These are phyloP conservation scores for Malus sieversii DNA, from an alignment of 306 rosid genomes.

Conservation along the genomic window DNA sequence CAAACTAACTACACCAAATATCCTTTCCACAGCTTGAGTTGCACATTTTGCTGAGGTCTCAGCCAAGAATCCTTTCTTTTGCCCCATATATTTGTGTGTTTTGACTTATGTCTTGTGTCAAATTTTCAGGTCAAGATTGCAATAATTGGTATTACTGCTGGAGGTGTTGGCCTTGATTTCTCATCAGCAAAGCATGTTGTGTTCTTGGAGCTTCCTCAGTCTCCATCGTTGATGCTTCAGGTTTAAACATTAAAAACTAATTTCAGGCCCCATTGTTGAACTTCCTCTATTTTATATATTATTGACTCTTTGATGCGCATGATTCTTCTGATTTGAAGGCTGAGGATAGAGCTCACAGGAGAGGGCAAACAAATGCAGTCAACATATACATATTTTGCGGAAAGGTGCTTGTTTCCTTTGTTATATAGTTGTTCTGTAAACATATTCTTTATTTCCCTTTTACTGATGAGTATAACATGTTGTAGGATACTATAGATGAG, in stretches of 20 bases:
- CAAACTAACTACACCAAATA: neutral
- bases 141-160: slow-evolving; percentile 82
- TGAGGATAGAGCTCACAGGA: slow-evolving; percentile 96
- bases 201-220: slow-evolving; percentile 85
- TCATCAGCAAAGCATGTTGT: slow-evolving; percentile 86
- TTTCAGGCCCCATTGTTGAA: slow-evolving; percentile 2
- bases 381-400: slow-evolving; percentile 83
- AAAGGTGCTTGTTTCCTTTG: slow-evolving; percentile 50
- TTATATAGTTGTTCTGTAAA: slow-evolving; percentile 3
- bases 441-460: slow-evolving; percentile 9
- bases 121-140: slow-evolving; percentile 75
- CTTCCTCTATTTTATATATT: neutral
- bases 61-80: neutral
- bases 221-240: slow-evolving; percentile 87
- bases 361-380: slow-evolving; percentile 90
- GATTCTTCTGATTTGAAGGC: slow-evolving; percentile 54
- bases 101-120: slow-evolving; percentile 14
- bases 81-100: neutral
- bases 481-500: slow-evolving; percentile 79
- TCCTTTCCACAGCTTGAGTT: too few relatives aligned
- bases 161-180: slow-evolving; percentile 91
- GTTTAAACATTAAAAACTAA: slow-evolving; percentile 31
- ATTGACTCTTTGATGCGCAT: slow-evolving; percentile 6
- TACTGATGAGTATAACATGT: slow-evolving; percentile 10
- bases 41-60: neutral